A percentile compares a stretch with the other conserved stretches of the same genome.
These are phyloP conservation scores for Auricularia sp. DNA, from an alignment of 768 basidiomycete genomes.

Conservation along the genomic window DNA sequence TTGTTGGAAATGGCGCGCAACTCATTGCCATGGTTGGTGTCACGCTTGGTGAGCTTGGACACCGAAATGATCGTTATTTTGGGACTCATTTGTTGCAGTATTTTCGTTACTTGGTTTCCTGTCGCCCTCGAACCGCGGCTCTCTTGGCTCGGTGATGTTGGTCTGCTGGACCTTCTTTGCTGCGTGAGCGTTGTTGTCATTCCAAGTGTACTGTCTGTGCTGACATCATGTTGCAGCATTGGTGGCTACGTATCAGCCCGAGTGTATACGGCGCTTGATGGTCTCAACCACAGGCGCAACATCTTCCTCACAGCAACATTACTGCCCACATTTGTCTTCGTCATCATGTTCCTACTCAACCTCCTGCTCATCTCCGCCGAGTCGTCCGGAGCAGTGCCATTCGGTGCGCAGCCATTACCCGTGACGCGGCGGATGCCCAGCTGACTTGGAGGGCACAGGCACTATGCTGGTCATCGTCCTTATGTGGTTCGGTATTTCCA, in stretches of 20 bases:
- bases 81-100: conserved; percentile 32
- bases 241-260: conserved; percentile 84
- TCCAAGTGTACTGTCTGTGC: background rate
- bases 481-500: conserved; percentile 91
- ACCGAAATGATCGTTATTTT: background rate
- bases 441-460: conserved; percentile 28
- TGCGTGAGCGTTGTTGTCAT: conserved; percentile 33
- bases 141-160: conserved; percentile 88
- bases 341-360: conserved; percentile 81
- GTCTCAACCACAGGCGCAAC: conserved; percentile 67
- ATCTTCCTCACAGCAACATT: conserved; percentile 81
- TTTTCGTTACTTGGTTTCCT: conserved; percentile 91
- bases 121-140: conserved; percentile 90
- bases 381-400: conserved; percentile 93
- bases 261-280: conserved; percentile 70
- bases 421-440: background rate
- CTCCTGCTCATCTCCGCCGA: conserved; percentile 75
- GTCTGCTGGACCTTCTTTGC: conserved; percentile 93
- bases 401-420: conserved; percentile 41
- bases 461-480: conserved; percentile 78
- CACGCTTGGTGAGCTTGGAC: conserved; percentile 53
- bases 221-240: conserved; percentile 36
- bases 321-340: conserved; percentile 76
- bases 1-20: conserved; percentile 88
- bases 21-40: conserved; percentile 77